Conservation (phyloP, 1,284 basidiomycete genomes). For the Abortiporus biennis region DNA sequence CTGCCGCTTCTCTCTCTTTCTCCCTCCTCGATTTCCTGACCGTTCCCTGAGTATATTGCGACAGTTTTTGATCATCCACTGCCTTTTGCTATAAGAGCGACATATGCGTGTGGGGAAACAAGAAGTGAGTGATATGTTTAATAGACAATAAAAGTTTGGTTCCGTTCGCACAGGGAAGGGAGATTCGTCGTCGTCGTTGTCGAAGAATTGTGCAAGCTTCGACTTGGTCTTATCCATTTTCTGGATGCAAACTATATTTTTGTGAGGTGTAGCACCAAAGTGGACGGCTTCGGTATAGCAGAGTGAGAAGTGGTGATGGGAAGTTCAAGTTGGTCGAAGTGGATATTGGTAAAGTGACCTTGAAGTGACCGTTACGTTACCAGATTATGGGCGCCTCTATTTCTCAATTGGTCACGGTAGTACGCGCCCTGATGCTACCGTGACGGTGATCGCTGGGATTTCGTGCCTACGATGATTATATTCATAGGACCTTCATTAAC, state of each 20-base stretch:
- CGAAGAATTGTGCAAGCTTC: conserved; percentile 73
- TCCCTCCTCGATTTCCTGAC: conserved; percentile 74
- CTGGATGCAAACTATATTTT: background rate
- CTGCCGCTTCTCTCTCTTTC: conserved; percentile 85
- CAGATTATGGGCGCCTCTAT: too few relatives aligned
- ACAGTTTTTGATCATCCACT: conserved; percentile 71
- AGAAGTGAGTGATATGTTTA: conserved; percentile 48
- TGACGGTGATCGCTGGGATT: too few relatives aligned
- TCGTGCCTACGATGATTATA: too few relatives aligned
- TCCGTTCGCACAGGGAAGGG: conserved; percentile 83
- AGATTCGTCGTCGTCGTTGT: conserved; percentile 74
- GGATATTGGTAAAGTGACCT: too few relatives aligned
- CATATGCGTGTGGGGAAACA: too few relatives aligned
- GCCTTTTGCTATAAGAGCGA: conserved; percentile 65
- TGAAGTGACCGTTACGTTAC: too few relatives aligned
- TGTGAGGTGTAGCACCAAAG: background rate
- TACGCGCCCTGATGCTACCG: too few relatives aligned
- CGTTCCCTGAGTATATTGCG: conserved; percentile 69
- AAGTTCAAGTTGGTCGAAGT: too few relatives aligned
- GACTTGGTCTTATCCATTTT: conserved; percentile 74
- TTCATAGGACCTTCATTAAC: too few relatives aligned
- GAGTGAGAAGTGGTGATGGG: too few relatives aligned
- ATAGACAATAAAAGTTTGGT: conserved; percentile 55
- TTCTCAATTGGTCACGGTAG: too few relatives aligned
- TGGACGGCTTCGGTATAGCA: too few relatives aligned